A percentile compares a stretch with the other conserved stretches of the same genome.
These are phyloP conservation scores for Penicillium desertorum DNA, from an alignment of 495 filamentous ascomycete species.

Conservation along the genomic window DNA sequence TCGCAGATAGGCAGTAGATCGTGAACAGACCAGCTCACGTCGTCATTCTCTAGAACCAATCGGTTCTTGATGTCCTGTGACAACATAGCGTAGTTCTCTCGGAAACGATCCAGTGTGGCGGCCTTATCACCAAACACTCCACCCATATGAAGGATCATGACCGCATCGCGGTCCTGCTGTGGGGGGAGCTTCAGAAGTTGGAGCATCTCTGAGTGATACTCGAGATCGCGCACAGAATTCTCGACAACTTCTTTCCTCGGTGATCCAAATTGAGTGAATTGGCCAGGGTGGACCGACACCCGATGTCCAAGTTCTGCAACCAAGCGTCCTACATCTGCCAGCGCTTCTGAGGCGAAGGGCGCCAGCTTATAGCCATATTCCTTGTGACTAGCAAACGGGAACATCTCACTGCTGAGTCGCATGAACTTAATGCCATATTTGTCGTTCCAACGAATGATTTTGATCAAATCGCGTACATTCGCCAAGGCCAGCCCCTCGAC, in stretches of 20 bases:
- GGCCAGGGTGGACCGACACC: slow-evolving; percentile 87
- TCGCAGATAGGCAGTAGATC: slow-evolving; percentile 89
- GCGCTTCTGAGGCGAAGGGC: slow-evolving; percentile 77
- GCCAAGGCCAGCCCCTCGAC: slow-evolving; percentile 76
- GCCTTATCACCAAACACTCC: slow-evolving; percentile 87
- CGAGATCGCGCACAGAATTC: slow-evolving; percentile 75
- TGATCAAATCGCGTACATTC: slow-evolving; percentile 79
- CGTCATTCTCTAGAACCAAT: slow-evolving; percentile 92
- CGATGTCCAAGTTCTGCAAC: slow-evolving; percentile 81
- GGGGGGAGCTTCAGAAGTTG: slow-evolving; percentile 72
- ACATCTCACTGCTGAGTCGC: slow-evolving; percentile 92
- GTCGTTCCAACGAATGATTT: slow-evolving; percentile 92
- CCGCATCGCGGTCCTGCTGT: slow-evolving; percentile 81
- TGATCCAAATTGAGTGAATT: slow-evolving; percentile 88
- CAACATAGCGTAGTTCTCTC: slow-evolving; percentile 68
- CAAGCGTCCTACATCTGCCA: slow-evolving; percentile 74
- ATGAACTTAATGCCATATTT: slow-evolving; percentile 90
- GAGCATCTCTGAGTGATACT: slow-evolving; percentile 87
- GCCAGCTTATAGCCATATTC: slow-evolving; percentile 86
- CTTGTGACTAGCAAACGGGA: slow-evolving; percentile 87
- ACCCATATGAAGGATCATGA: slow-evolving; percentile 95
- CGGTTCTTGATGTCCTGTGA: slow-evolving; percentile 71
- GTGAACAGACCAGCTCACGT: slow-evolving; percentile 86
- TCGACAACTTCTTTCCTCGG: slow-evolving; percentile 72
- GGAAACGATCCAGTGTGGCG: slow-evolving; percentile 78